Base-by-base conservation (phyloP, 306 rosid genomes). In the Sophora flavescens region DNA sequence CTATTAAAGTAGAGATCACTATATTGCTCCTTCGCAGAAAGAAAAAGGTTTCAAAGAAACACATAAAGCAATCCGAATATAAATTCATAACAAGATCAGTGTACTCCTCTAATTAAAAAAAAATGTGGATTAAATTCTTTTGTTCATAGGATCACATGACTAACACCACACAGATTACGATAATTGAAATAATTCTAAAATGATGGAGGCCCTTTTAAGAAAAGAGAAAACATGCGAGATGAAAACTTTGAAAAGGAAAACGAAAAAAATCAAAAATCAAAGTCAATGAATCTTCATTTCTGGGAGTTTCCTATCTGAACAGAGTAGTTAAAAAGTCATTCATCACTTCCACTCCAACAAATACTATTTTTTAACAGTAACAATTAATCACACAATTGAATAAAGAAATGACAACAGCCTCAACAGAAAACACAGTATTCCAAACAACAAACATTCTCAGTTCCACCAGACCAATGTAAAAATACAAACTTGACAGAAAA, bases 301-400 rank as follows among this genome's bases (percentile, higher is more conserved):
- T 8, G 39, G 1, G 12, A 65, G 38, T 13, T 35, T 71, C 72
- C 44, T 35, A 67, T 33, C 42, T 61, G 67, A 83, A 63, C 78
- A 15, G 53, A 2, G 30, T 45, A 52, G 17, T 35, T 54, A 59
- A 64, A 32, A 63, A 70, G 51, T 13, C 82, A 75, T 41, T 45
- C 68, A 80, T 72, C 30, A 64, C 75, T 41, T 54, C 44, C 22
- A 57, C 58, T 84, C 92, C 95, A 84, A 32, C 14, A 13, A 36
- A 42, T 33, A 32, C 64, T 15, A 38, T 4, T 26, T 2, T 45
- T 22, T 59, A 41, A 38, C 63, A 11, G 4, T 8, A 76, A 22
- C 32, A 35, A 63, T 28, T 18, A 10, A 6, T 0, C 18, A 36
- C 18, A 33, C 51, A 41, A 33, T 58, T 32, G 14, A 48, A 72